Percentiles rank a stretch among this genome's conserved stretches.
phyloP scores from a whole-genome alignment of 495 filamentous ascomycete genomes.

The Annulohypoxylon bovei region DNA sequence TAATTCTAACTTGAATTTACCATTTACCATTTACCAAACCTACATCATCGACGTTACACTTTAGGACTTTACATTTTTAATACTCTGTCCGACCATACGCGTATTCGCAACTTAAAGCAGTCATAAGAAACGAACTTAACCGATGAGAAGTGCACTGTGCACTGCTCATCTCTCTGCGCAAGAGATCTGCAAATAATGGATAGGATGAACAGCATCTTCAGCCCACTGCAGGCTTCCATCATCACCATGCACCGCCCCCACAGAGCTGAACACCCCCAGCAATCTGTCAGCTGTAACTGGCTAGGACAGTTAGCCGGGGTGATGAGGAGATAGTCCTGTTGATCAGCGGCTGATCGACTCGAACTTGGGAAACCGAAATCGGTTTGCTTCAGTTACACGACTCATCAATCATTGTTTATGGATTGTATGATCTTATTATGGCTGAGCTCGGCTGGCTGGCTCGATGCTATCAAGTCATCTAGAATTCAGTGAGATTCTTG shows the following conservation, averaged over 20 bases:
- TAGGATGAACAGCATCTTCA: not conserved
- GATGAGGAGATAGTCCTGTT: not conserved
- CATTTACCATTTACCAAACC: not conserved
- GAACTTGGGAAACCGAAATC: not conserved
- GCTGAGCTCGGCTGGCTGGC: not conserved
- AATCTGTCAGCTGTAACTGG: not conserved
- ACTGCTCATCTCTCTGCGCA: not conserved
- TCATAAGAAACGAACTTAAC: not conserved
- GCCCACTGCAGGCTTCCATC: slow-evolving; percentile 2
- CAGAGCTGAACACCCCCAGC: slow-evolving; percentile 29
- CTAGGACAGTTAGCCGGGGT: slow-evolving; percentile 2
- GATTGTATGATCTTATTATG: not conserved
- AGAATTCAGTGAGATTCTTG: too few relatives aligned
- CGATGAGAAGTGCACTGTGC: not conserved
- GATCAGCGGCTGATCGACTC: not conserved
- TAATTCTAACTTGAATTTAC: not conserved
- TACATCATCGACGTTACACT: not conserved
- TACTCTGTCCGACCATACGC: not conserved
- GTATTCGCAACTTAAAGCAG: not conserved
- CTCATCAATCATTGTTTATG: not conserved
- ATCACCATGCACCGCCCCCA: slow-evolving; percentile 24
- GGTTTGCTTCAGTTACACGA: not conserved
- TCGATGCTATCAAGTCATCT: not conserved
- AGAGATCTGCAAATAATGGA: slow-evolving; percentile 3
- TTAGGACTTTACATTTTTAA: not conserved